Evolutionary conservation across 768 basidiomycete species (phyloP).

Genomic region (Trametes sanguinea): DNA sequence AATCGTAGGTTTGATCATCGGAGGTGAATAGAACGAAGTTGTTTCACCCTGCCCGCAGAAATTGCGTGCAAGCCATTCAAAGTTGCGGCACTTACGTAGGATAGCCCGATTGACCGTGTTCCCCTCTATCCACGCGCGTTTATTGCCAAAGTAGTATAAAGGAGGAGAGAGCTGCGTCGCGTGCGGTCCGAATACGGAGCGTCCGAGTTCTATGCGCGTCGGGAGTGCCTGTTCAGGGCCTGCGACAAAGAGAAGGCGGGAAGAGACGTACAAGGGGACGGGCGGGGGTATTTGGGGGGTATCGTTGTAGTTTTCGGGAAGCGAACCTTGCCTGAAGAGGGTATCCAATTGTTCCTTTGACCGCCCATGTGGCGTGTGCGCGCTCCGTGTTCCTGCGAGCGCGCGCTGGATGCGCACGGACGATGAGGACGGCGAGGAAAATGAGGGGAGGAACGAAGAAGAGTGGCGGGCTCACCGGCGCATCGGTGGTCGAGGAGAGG

Average conservation of each 20-base stretch:
- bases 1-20: not conserved
- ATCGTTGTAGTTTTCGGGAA: slow-evolving; percentile 24
- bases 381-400: slow-evolving; percentile 13
- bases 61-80: not conserved
- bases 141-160: slow-evolving; percentile 16
- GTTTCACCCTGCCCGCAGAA: not conserved
- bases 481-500: slow-evolving; percentile 7
- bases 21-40: not conserved
- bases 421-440: not conserved
- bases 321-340: slow-evolving; percentile 16
- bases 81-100: slow-evolving; percentile 19
- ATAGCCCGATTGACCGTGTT: slow-evolving; percentile 7
- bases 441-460: not conserved
- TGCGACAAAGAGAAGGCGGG: slow-evolving; percentile 10
- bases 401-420: not conserved
- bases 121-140: slow-evolving; percentile 14
- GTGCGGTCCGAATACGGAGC: slow-evolving; percentile 3
- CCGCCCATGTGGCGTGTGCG: slow-evolving; percentile 22
- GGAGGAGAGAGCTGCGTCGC: slow-evolving; percentile 1
- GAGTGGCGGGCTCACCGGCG: slow-evolving; percentile 9
- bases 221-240: slow-evolving; percentile 3
- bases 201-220: slow-evolving; percentile 9
- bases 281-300: slow-evolving; percentile 19
- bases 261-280: slow-evolving; percentile 15
- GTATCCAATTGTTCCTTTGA: slow-evolving; percentile 20